Percentiles rank a stretch among this genome's conserved stretches.
These are phyloP conservation scores for Botrytis tulipae DNA, from an alignment of 2,329 filamentous ascomycete genomes.

Conservation along the genomic window DNA sequence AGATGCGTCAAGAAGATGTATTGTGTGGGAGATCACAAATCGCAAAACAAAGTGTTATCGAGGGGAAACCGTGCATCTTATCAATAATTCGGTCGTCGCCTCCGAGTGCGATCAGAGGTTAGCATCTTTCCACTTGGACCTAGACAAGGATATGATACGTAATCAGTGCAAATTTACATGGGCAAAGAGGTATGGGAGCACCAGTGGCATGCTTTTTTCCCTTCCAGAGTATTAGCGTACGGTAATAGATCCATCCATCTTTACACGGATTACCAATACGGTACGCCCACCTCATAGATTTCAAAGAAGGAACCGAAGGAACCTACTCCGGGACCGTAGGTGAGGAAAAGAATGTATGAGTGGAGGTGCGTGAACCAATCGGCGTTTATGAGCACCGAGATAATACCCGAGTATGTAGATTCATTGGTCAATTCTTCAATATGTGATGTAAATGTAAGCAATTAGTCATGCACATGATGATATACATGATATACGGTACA, in stretches of 20 bases:
- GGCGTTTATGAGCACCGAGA: background rate
- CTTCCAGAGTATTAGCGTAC: background rate
- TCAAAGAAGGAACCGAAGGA: background rate
- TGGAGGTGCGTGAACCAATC: background rate
- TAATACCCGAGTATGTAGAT: background rate
- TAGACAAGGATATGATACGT: background rate
- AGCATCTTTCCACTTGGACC: background rate
- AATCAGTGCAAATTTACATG: background rate
- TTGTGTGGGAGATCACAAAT: background rate
- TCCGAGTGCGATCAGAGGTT: background rate
- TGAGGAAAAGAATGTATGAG: background rate
- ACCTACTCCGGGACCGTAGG: background rate
- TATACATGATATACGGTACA: background rate
- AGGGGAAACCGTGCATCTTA: constrained; percentile 6
- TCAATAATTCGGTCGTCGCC: background rate
- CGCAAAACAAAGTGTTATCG: background rate
- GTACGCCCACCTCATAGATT: background rate
- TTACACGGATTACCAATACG: background rate
- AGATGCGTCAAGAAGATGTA: background rate
- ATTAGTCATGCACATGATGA: background rate
- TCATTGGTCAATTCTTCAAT: background rate
- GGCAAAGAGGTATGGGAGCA: background rate
- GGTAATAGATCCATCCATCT: background rate
- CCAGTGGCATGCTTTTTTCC: background rate
- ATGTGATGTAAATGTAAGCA: background rate